Percentiles rank a stretch among this genome's conserved stretches.
Evolutionary conservation across 306 rosid genomes (phyloP).

Genomic region (Castanea mollissima): DNA sequence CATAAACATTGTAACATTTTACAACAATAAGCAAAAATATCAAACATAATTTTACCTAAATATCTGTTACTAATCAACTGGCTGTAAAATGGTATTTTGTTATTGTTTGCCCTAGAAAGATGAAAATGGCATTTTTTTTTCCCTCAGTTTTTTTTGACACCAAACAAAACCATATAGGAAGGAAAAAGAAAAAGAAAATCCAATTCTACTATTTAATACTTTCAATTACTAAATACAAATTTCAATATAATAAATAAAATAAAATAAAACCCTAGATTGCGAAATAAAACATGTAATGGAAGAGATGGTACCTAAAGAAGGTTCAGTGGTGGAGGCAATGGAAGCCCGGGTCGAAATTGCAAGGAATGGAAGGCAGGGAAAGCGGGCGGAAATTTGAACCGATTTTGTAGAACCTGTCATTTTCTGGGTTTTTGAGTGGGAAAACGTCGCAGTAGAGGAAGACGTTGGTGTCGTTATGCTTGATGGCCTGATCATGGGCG

Average conservation of each 20-base stretch:
- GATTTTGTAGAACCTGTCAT: slow-evolving; percentile 27
- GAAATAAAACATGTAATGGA: not conserved
- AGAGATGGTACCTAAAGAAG: slow-evolving; percentile 40
- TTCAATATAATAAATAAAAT: no score
- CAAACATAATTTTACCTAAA: not conserved
- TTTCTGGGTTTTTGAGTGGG: slow-evolving; percentile 7
- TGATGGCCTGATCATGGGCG: no score
- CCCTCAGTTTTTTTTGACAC: not conserved
- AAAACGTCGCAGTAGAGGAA: not conserved
- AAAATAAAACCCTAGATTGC: not conserved
- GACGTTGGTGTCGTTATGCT: no score
- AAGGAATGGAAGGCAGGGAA: slow-evolving; percentile 26
- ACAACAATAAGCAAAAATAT: not conserved
- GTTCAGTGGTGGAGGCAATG: slow-evolving; percentile 22
- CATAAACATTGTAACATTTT: not conserved
- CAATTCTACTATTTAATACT: not conserved
- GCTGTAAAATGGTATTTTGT: not conserved
- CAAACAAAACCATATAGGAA: not conserved
- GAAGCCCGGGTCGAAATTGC: slow-evolving; percentile 14
- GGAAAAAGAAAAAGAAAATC: no score
- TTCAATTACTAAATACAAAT: not conserved
- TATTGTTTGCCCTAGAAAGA: no score
- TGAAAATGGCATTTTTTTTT: no score
- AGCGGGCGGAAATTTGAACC: slow-evolving; percentile 9
- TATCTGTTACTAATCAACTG: not conserved